These are phyloP conservation scores for Austropuccinia psidii DNA, from an alignment of 1,284 basidiomycete genomes.

Conservation along the genomic window DNA sequence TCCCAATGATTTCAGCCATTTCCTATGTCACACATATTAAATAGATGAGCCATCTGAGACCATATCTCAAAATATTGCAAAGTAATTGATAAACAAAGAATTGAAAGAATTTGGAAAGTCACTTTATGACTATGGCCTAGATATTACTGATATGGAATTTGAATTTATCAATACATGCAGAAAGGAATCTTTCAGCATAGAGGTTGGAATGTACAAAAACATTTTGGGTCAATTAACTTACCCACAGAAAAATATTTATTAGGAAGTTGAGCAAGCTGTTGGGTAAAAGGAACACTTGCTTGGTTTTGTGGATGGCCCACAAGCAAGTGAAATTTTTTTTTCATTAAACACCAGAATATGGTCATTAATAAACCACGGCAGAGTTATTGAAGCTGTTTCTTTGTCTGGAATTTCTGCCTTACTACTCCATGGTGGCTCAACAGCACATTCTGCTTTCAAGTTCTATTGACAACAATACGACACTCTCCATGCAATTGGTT, in stretches of 20 bases:
- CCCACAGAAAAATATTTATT: slow-evolving; percentile 48
- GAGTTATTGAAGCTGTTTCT: slow-evolving; percentile 47
- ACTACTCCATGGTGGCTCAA: slow-evolving; percentile 50
- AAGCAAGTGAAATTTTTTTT: slow-evolving; percentile 54
- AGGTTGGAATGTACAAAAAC: too few species aligned
- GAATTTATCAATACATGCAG: slow-evolving; percentile 43
- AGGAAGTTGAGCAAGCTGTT: slow-evolving; percentile 47
- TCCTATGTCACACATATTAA: too few species aligned
- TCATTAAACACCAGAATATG: slow-evolving; percentile 50
- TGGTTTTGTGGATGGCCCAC: slow-evolving; percentile 53
- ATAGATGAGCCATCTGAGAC: too few species aligned
- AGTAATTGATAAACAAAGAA: too few species aligned
- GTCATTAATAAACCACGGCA: slow-evolving; percentile 42
- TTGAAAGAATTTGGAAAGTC: too few species aligned
- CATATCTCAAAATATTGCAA: too few species aligned
- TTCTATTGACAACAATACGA: slow-evolving; percentile 50
- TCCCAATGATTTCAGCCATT: slow-evolving; percentile 48
- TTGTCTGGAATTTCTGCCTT: slow-evolving; percentile 53
- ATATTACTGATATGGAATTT: slow-evolving; percentile 49
- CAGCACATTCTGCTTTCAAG: slow-evolving; percentile 52
- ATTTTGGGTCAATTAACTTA: slow-evolving; percentile 47
- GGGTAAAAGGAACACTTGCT: slow-evolving; percentile 40
- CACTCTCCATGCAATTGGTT: too few species aligned
- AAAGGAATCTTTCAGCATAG: slow-evolving; percentile 42
- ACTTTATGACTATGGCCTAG: slow-evolving; percentile 52